Percentiles rank a stretch among this genome's conserved stretches.
Evolutionary conservation across 2,329 filamentous ascomycete genomes (phyloP).

Genomic region (Monascus ruber): DNA sequence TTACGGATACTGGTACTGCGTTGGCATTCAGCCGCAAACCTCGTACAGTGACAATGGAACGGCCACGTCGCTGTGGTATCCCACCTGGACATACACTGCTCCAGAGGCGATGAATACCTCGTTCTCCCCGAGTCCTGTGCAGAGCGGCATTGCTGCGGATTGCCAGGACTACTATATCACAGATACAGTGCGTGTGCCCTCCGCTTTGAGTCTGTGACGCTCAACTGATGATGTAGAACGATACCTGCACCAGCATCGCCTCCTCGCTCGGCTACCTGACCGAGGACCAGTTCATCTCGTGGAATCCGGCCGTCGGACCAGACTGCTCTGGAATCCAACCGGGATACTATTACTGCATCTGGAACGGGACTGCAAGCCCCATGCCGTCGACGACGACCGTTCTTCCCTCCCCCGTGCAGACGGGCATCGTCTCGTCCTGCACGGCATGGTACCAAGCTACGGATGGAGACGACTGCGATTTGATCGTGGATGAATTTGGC

Average conservation of each 20-base stretch:
- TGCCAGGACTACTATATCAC: too few species aligned
- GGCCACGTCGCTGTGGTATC: too few species aligned
- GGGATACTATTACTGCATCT: constrained; percentile 12
- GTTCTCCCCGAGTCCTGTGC: too few species aligned
- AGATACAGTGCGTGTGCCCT: too few species aligned
- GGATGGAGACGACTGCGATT: neutral
- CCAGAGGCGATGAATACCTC: too few species aligned
- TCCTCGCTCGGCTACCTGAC: constrained; percentile 2
- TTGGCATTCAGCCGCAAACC: too few species aligned
- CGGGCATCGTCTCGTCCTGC: neutral
- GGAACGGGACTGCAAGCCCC: neutral
- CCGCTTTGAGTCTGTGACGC: too few species aligned
- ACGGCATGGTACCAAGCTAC: neutral
- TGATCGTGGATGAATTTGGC: neutral
- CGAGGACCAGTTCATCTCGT: constrained; percentile 10
- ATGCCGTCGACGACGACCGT: neutral
- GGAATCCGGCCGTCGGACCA: constrained; percentile 20
- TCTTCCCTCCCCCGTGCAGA: neutral
- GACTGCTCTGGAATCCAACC: constrained; percentile 14
- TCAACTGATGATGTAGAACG: too few species aligned
- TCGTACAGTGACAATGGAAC: too few species aligned
- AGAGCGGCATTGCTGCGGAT: too few species aligned
- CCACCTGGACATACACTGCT: too few species aligned
- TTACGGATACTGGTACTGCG: too few species aligned
- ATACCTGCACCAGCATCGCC: constrained; percentile 3